Evolutionary conservation across 2,329 filamentous ascomycete species (phyloP), one percentile per base, ranked within the genome.

Genomic region (Penicillium crustosum): DNA sequence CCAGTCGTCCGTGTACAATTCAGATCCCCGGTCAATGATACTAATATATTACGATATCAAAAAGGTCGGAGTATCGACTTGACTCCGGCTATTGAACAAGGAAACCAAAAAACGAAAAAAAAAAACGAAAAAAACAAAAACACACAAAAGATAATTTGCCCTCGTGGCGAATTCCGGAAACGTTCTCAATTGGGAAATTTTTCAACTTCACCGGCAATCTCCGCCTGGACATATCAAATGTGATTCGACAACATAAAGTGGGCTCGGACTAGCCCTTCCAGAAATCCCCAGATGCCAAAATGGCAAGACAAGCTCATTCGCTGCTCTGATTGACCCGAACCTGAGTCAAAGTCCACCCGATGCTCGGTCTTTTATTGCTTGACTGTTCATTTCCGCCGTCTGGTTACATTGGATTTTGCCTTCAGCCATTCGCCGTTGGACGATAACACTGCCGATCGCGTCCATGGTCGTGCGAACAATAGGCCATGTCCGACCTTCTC

Each of bases 351-450:
- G 36, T 38, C 56, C 43, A 38, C 55, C 45, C 47, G 25, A 45
- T 44, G 7, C 41, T 42, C 41, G 42, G 31, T 25, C 12, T 47
- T 23, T 54, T 13, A 25, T 38, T 47, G 25, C 33, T 56, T 45
- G 29, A 33, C 29, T 12, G 44, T 55, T 54, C 53, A 53, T 44
- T 55, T 61, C 51, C 57, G 47, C 53, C 51, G 49, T 57, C 66
- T 65, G 69, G 70, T 72, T 71, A 68, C 69, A 70, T 70, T 57
- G 60, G 61, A 23, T 15, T 36, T 9, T 0, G 19, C 19, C 31
- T 33, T 39, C 51, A 33, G 48, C 48, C 27, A 62, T 63, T 61
- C 49, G 57, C 45, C 33, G 45, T 53, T 39, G 42, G 9, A 48
- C 49, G 53, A 60, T 55, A 56, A 42, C 41, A 44, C 43, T 54